Evolutionary conservation across 2,329 filamentous ascomycete genomes (phyloP), one percentile per base, ranked within the genome.

Genomic region (Lasiodiplodia hormozganensis): DNA sequence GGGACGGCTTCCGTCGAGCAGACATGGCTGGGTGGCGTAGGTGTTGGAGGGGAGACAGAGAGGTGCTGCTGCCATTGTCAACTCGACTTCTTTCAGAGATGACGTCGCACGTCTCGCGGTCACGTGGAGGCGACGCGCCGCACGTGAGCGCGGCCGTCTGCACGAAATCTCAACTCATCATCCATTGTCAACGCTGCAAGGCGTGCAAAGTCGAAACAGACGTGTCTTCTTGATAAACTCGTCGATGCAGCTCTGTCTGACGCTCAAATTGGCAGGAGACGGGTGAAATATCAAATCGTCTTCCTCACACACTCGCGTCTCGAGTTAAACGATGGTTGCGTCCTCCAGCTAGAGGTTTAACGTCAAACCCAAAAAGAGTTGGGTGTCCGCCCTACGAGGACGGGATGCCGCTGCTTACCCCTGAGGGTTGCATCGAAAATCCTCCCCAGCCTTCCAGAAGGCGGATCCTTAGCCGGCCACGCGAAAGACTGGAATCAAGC

Each of bases 261-360:
- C 51, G 51, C 43, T 52, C 34, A 64, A 64, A 52, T 36, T 38
- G 23, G 60, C 28, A 34, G 51, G 43, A 52, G 60, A 52, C 43
- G 18, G 25, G 4, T 38, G 25, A 23, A 43, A 51, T 49, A 12
- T 12, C 28, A 10, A 62, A 25, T 49, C 36, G 47, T 64, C 43
- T 52, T 31, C 60, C 60, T 64, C 60, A 38, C 34, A 64, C 60
- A 64, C 8, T 28, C 60, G 47, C 60, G 60, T 64, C 47, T 64
- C 60, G 60, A 52, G 60, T 64, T 64, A 64, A 64, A 64, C 60
- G 60, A 64, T 52, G 47, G 51, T 52, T 52, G 60, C 28, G 34
- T 52, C 31, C 47, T 64, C 60, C 38, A 52, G 43, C 5, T 51
- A n/a, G 51, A 52, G 34, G 28, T 49, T 64, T 52, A 64, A 64